Evolutionary conservation across 164 flowering plant species (phyloP), one percentile per base, ranked within the genome.

Genomic region (Protea cynaroides): DNA sequence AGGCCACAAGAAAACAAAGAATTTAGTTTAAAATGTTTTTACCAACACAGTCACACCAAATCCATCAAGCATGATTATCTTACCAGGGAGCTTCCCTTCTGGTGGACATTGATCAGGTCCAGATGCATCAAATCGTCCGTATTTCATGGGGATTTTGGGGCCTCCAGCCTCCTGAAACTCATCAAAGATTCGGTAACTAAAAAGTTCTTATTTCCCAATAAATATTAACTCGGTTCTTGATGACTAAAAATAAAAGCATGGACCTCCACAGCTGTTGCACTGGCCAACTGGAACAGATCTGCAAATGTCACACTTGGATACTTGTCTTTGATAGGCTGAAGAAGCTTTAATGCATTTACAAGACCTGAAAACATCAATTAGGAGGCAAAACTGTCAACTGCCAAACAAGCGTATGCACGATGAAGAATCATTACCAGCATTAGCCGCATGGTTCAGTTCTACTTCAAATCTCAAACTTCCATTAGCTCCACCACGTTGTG

Each of bases 201-300:
- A 29, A 37, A 19, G 0, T 14, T 59, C 6, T 43, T 29, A 21
- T 8, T 38, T 14, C 4, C 56, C 59, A 51, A 3, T 29, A 54
- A 36, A 22, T 55, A 56, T 40, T 22, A 65, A 60, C 12, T 56
- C 1, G 7, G 14, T 60, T 59, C n/a, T 67, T 18, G 15, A 46
- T 29, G 34, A 57, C 14, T 29, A 11, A 60, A 1, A 58, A 21
- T 18, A 44, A 54, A 29, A 72, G 47, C 13, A 52, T 56, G 68
- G 13, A 91, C 99, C 99, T 94, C 99, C 18, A 94, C 63, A 62
- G 99, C 97, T 58, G 96, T 91, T 71, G 96, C 99, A 78, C 99
- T 91, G 14, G 96, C 99, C 76, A 94, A 76, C 76, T 94, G 99
- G 72, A 94, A 94, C 43, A 94, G 76, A 64, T 94, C 99, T 29